Conservation (phyloP, 345 rosid genomes). For the Rhodamnia argentea region DNA sequence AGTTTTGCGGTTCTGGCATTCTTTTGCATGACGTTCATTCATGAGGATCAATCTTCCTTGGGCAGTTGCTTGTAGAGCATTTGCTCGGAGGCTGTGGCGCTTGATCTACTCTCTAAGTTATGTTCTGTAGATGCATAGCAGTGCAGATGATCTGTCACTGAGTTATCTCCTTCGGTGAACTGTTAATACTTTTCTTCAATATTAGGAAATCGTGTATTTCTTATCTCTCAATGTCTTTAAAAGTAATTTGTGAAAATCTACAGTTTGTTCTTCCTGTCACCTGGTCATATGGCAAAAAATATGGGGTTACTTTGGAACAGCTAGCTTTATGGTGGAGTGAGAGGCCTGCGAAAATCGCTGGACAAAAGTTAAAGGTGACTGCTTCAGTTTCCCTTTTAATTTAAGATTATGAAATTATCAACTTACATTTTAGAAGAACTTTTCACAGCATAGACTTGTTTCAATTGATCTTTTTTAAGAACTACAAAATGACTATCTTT, state of each 20-base stretch:
- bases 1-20: not conserved
- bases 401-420: not conserved
- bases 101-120: not conserved
- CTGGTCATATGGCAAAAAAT: constrained; percentile 71
- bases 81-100: not conserved
- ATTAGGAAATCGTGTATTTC: not conserved
- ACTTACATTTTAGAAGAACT: not conserved
- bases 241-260: constrained; percentile 21
- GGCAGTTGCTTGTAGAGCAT: not conserved
- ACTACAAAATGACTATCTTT: not conserved
- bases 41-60: not conserved
- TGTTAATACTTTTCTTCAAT: not conserved
- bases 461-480: too few species aligned
- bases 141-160: not conserved
- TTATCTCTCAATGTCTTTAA: not conserved
- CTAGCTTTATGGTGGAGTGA: constrained; percentile 86
- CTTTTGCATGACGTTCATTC: not conserved
- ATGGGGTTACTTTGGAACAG: constrained; percentile 67
- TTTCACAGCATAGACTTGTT: not conserved
- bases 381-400: not conserved
- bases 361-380: constrained; percentile 53
- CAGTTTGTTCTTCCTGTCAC: constrained; percentile 95
- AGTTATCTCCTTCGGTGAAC: not conserved
- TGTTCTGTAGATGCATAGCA: not conserved
- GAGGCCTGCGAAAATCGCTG: constrained; percentile 80